Evolutionary conservation across 1,284 basidiomycete species (phyloP).

Genomic region (Ustanciosporium gigantosporum): DNA sequence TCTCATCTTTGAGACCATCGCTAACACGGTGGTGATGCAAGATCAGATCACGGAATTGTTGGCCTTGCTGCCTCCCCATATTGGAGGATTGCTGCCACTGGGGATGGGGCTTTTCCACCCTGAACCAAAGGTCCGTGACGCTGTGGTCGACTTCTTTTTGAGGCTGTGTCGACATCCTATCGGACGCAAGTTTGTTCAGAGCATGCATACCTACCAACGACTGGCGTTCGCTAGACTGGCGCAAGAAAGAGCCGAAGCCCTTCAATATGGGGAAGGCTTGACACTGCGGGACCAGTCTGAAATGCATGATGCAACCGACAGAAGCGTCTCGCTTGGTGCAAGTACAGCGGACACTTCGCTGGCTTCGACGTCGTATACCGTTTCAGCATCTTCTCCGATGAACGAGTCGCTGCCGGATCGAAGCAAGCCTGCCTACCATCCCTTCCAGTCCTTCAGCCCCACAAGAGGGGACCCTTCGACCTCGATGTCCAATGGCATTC

Average conservation of each 20-base stretch:
- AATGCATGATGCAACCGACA: too few relatives aligned
- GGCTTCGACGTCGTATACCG: too few relatives aligned
- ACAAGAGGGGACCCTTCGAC: too few relatives aligned
- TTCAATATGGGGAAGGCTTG: not conserved
- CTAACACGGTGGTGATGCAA: conserved; percentile 65
- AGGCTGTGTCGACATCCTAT: conserved; percentile 61
- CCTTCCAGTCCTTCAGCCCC: too few relatives aligned
- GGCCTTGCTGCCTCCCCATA: conserved; percentile 74
- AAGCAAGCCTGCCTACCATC: too few relatives aligned
- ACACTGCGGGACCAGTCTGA: too few relatives aligned
- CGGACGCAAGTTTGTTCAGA: conserved; percentile 78
- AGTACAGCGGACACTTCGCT: not conserved
- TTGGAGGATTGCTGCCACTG: conserved; percentile 80
- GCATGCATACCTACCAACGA: conserved; percentile 87
- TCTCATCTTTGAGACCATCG: conserved; percentile 75
- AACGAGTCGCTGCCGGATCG: too few relatives aligned
- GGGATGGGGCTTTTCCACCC: conserved; percentile 90
- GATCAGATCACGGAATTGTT: conserved; percentile 88
- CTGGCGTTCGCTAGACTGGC: conserved; percentile 67
- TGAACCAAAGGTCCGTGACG: conserved; percentile 72
- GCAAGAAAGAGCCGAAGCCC: conserved; percentile 39
- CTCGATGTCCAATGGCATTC: too few relatives aligned
- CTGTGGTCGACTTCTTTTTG: conserved; percentile 69
- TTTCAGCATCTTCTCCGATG: too few relatives aligned
- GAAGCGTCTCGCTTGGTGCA: too few relatives aligned